phyloP scores from a whole-genome alignment of 441 rosid genomes.

The Theobroma grandiflorum region DNA sequence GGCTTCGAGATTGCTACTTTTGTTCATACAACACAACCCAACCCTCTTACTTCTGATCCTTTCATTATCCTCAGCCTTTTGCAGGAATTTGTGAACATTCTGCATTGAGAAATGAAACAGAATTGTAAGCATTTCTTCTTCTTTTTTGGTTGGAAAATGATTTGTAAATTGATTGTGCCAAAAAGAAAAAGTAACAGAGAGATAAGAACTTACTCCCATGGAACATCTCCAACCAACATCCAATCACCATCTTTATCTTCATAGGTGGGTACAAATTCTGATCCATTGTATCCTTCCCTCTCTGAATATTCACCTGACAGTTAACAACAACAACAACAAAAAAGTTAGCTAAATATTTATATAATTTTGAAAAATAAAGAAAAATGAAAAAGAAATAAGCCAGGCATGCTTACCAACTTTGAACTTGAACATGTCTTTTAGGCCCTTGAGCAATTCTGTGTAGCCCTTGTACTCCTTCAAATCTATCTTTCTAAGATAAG shows the following conservation, averaged over 20 bases:
- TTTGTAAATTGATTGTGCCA: not conserved
- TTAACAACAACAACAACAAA: not conserved
- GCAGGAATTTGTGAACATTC: constrained; percentile 24
- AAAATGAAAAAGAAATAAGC: too few species aligned
- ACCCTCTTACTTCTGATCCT: constrained; percentile 27
- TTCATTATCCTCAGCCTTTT: constrained; percentile 26
- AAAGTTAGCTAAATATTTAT: not conserved
- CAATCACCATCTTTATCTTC: constrained; percentile 33
- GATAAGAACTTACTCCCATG: constrained; percentile 29
- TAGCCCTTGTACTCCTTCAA: constrained; percentile 35
- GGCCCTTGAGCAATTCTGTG: constrained; percentile 38
- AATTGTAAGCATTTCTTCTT: not conserved
- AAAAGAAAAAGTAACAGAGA: not conserved
- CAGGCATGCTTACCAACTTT: constrained; percentile 24
- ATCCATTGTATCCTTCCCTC: constrained; percentile 27
- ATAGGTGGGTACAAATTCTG: constrained; percentile 31
- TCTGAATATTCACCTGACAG: constrained; percentile 26
- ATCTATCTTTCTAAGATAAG: constrained; percentile 44
- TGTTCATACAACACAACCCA: constrained; percentile 22
- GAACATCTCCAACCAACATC: constrained; percentile 33
- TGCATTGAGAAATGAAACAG: not conserved
- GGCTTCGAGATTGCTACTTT: not conserved
- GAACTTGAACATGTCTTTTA: constrained; percentile 42
- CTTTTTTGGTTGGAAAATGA: not conserved
- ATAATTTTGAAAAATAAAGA: not conserved